A percentile compares a stretch with the other conserved stretches of the same genome.
These are phyloP conservation scores for Nadsonia commutata DNA, from an alignment of 1,139 yeast species.

Conservation along the genomic window DNA sequence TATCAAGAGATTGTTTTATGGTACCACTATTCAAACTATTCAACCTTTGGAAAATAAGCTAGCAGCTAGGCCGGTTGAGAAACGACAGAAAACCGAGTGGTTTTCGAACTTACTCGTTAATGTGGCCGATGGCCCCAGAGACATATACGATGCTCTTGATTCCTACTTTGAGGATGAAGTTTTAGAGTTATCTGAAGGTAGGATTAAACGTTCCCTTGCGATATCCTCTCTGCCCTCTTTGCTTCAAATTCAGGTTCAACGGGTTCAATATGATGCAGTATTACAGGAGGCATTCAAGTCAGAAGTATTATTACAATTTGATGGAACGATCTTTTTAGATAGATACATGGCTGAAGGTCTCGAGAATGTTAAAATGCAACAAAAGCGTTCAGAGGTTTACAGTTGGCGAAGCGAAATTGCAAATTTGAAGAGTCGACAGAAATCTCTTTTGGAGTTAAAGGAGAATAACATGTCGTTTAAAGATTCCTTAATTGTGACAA, in stretches of 20 bases:
- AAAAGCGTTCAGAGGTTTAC: slow-evolving; percentile 43
- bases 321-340: slow-evolving; percentile 68
- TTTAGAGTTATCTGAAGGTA: slow-evolving; percentile 55
- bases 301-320: slow-evolving; percentile 66
- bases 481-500: slow-evolving; percentile 33
- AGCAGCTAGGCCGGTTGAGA: too few species aligned
- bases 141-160: slow-evolving; percentile 82
- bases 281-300: slow-evolving; percentile 66
- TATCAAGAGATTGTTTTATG: slow-evolving; percentile 67
- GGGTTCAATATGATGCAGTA: slow-evolving; percentile 78
- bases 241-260: slow-evolving; percentile 80
- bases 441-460: slow-evolving; percentile 15
- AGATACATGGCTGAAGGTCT: slow-evolving; percentile 55
- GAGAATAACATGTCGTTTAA: slow-evolving; percentile 14
- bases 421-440: slow-evolving; percentile 23
- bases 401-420: slow-evolving; percentile 47
- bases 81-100: slow-evolving; percentile 55
- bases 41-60: slow-evolving; percentile 21
- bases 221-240: slow-evolving; percentile 63
- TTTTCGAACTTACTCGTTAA: slow-evolving; percentile 72
- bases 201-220: slow-evolving; percentile 50
- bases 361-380: slow-evolving; percentile 38
- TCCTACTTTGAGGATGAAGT: slow-evolving; percentile 67
- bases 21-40: slow-evolving; percentile 46
- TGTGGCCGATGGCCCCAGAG: slow-evolving; percentile 75